Conservation (phyloP, 164 flowering plant species). For the Kingdonia uniflora region DNA sequence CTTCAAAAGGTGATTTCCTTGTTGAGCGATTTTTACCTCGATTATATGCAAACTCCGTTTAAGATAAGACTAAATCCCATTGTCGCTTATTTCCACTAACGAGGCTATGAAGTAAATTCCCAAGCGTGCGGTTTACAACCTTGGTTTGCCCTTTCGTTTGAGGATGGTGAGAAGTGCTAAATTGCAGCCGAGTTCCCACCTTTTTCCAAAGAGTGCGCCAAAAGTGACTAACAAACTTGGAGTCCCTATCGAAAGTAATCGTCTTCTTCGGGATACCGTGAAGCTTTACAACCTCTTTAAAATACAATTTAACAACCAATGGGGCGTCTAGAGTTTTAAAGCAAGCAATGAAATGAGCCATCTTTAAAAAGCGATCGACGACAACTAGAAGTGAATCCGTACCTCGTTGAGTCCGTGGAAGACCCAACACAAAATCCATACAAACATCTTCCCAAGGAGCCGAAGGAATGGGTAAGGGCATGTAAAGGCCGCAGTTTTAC, state of each 20-base stretch:
- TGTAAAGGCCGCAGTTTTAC: constrained; percentile 8
- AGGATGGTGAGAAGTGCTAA: not conserved
- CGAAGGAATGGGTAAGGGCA: constrained; percentile 4
- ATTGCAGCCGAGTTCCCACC: not conserved
- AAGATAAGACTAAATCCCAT: too few species aligned
- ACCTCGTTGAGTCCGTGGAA: constrained; percentile 3
- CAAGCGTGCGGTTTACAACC: not conserved
- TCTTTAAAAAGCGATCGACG: too few species aligned
- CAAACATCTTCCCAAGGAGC: constrained; percentile 13
- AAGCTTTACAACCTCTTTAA: constrained; percentile 1
- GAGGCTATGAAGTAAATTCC: not conserved
- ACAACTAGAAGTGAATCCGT: constrained; percentile 2
- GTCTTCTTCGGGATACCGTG: constrained; percentile 6
- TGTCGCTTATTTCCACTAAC: too few species aligned
- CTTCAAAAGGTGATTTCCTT: too few species aligned
- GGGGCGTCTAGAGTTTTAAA: not conserved
- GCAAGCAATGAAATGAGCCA: constrained; percentile 4
- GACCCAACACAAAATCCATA: constrained; percentile 8
- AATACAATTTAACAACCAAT: not conserved
- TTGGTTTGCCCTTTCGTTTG: not conserved
- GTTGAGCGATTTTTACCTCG: too few species aligned
- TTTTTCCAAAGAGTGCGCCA: constrained; percentile 7
- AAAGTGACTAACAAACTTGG: constrained; percentile 9
- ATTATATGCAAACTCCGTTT: too few species aligned
- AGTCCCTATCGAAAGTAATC: not conserved